Evolutionary conservation across 2,329 filamentous ascomycete species (phyloP).

Genomic region (Fusarium armeniacum): DNA sequence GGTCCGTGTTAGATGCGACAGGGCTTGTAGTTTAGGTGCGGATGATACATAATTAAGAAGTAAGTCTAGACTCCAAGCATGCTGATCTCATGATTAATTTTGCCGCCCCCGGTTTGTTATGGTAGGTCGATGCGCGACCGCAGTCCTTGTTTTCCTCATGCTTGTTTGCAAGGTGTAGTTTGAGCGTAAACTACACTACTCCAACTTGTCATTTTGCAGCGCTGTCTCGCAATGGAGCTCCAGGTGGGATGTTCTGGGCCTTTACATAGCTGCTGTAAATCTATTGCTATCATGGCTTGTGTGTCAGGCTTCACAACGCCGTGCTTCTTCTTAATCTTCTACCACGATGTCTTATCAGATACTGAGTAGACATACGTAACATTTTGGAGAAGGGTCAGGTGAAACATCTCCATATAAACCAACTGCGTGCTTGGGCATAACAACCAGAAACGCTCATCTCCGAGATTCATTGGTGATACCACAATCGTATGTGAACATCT

Average conservation of each 20-base stretch:
- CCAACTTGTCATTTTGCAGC: not conserved
- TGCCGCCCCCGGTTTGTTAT: not conserved
- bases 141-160: not conserved
- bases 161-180: not conserved
- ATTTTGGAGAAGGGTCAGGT: not conserved
- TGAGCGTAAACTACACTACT: not conserved
- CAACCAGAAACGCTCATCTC: not conserved
- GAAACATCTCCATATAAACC: not conserved
- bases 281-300: not conserved
- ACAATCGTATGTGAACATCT: not conserved
- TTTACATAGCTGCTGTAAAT: not conserved
- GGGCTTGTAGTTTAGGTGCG: not conserved
- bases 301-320: not conserved
- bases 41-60: not conserved
- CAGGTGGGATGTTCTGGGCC: not conserved
- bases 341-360: not conserved
- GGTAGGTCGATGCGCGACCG: not conserved
- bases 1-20: not conserved
- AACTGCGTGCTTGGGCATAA: not conserved
- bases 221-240: not conserved
- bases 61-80: not conserved
- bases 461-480: not conserved
- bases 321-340: not conserved
- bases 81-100: not conserved
- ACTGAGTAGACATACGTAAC: not conserved